Percentiles rank a stretch among this genome's conserved stretches.
Evolutionary conservation across 139 green algal genomes (phyloP).

Genomic region (Micractinium conductrix): DNA sequence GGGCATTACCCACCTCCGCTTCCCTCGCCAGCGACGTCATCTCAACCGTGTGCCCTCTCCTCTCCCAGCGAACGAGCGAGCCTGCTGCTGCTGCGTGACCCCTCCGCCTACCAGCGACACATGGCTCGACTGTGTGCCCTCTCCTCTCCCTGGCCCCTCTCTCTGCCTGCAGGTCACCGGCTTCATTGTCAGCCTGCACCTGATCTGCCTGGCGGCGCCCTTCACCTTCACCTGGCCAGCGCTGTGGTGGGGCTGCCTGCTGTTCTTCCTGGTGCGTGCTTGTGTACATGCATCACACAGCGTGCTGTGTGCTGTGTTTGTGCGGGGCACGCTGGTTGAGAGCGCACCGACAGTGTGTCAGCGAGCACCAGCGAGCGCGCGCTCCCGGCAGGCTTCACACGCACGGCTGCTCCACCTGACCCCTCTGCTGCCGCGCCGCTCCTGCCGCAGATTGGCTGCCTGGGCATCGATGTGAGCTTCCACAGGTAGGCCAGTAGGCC

Average conservation of each 20-base stretch:
- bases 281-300: too few relatives aligned
- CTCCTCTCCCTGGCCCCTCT: neutral
- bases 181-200: conserved; percentile 80
- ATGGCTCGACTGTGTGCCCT: neutral
- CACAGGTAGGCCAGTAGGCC: conserved; percentile 85
- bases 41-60: too few relatives aligned
- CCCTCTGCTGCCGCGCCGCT: too few relatives aligned
- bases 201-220: conserved; percentile 74
- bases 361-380: too few relatives aligned
- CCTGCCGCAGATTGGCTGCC: conserved; percentile 91
- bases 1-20: too few relatives aligned
- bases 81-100: neutral
- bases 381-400: too few relatives aligned
- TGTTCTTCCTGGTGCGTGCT: conserved; percentile 94
- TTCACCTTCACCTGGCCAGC: conserved; percentile 83
- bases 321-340: too few relatives aligned
- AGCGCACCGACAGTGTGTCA: too few relatives aligned
- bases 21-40: too few relatives aligned
- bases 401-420: too few relatives aligned
- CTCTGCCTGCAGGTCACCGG: conserved; percentile 67
- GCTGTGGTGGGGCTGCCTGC: conserved; percentile 41
- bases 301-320: too few relatives aligned
- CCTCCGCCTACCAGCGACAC: neutral
- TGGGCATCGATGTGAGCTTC: conserved; percentile 97
- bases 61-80: too few relatives aligned